Percentiles rank a stretch among this genome's conserved stretches.
phyloP scores from a whole-genome alignment of 2,329 filamentous ascomycete genomes.

The Sphaerostilbella broomeana region DNA sequence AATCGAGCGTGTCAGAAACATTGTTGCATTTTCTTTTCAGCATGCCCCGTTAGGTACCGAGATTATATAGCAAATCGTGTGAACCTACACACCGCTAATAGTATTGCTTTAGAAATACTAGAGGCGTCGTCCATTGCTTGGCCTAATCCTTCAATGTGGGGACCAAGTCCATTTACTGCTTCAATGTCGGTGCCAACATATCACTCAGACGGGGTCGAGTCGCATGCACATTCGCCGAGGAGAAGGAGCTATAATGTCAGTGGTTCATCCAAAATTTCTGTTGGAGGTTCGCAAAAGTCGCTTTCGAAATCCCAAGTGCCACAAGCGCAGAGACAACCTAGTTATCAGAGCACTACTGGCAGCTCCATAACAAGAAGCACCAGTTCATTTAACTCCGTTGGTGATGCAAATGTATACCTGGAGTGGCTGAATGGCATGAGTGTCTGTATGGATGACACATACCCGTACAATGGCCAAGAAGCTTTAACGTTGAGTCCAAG shows the following conservation, averaged over 20 bases:
- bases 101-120: conserved; percentile 48
- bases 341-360: neutral
- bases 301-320: neutral
- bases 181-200: conserved; percentile 36
- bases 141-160: conserved; percentile 69
- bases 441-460: conserved; percentile 13
- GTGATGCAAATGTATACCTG: conserved; percentile 21
- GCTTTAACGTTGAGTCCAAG: conserved; percentile 13
- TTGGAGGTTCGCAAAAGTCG: neutral
- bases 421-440: conserved; percentile 21
- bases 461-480: conserved; percentile 8
- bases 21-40: conserved; percentile 76
- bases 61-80: neutral
- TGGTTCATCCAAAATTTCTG: neutral
- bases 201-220: conserved; percentile 42
- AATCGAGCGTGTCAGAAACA: conserved; percentile 63
- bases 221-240: conserved; percentile 58
- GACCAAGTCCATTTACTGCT: conserved; percentile 36
- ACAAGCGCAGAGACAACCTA: neutral
- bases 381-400: conserved; percentile 17
- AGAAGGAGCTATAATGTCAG: conserved; percentile 19
- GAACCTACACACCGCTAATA: too few relatives aligned
- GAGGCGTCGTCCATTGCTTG: conserved; percentile 70
- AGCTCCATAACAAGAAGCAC: conserved; percentile 7
- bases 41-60: conserved; percentile 68